Base-by-base conservation (phyloP, 202 grass and related monocot genomes). In the Setaria viridis region DNA sequence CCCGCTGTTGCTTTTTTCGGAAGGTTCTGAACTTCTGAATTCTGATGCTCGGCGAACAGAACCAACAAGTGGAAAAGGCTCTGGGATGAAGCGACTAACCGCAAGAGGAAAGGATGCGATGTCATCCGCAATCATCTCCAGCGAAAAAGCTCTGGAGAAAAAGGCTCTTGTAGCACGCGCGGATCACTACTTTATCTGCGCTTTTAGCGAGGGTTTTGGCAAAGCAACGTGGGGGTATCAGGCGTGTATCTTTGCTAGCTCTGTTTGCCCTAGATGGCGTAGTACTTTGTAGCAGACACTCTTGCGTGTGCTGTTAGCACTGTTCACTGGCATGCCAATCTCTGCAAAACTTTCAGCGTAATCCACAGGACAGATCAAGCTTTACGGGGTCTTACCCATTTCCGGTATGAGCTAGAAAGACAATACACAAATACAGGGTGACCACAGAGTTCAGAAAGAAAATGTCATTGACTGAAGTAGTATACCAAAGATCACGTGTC, bases 1-100 rank as follows among this genome's bases (percentile, higher is more conserved):
- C 46, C 33, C 11, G 41, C n/a, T 83, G 55, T 70, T 80, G 77
- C 77, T 41, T 91, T 87, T 91, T 82, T 54, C 49, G 53, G 80
- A 64, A 84, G 50, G 50, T 34, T 68, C 42, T 25, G 0, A 25
- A 0, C 25, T 25, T 25, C 25, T 25, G 25, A 25, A 25, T 25
- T 25, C 25, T 62, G 32, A 6, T 13, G 74, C 30, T 66, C 63
- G 21, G 29, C 21, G 30, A 85, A 10, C 25, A 47, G 35, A 41
- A 25, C 25, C 25, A 25, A 32, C 56, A 37, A 20, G 25, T 13
- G 14, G 39, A 33, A 72, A 83, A 55, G 0, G 45, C 4, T 13
- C 2, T 6, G 45, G 16, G 81, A 63, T 32, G 37, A 49, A 34
- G 73, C 70, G 76, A 81, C 66, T 83, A 67, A 11, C 81, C 70